A percentile compares a stretch with the other conserved stretches of the same genome.
Conservation (phyloP, 1,284 basidiomycete species). For the Mycosarcoma mackinlayi region DNA sequence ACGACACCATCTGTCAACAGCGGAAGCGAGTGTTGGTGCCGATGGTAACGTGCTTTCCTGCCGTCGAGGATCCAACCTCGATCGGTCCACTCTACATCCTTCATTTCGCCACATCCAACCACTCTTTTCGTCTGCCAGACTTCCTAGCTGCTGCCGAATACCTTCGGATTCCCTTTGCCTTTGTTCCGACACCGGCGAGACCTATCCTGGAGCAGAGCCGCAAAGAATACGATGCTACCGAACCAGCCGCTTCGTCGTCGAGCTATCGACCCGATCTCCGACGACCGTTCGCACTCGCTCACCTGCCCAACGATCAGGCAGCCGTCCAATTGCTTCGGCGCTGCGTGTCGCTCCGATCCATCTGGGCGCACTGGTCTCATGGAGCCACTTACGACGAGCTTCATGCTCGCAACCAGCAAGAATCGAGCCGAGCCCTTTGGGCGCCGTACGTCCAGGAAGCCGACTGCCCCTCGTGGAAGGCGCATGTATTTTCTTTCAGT, state of each 20-base stretch:
- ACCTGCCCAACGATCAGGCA: constrained; percentile 71
- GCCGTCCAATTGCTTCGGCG: constrained; percentile 79
- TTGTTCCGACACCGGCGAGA: constrained; percentile 53
- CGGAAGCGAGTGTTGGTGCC: background rate
- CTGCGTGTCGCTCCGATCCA: constrained; percentile 84
- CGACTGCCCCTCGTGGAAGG: constrained; percentile 56
- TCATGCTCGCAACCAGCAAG: constrained; percentile 51
- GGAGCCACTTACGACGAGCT: constrained; percentile 58
- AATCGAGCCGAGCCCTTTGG: constrained; percentile 20
- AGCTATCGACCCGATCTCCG: constrained; percentile 41
- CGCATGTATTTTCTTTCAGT: constrained; percentile 59
- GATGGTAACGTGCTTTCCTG: constrained; percentile 33
- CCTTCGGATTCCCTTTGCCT: constrained; percentile 53
- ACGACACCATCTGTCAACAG: background rate
- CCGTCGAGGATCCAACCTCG: constrained; percentile 31
- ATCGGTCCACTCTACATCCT: constrained; percentile 61
- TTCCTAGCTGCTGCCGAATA: constrained; percentile 57
- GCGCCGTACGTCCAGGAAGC: constrained; percentile 24
- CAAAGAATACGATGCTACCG: constrained; percentile 20
- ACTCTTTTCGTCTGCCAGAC: constrained; percentile 60
- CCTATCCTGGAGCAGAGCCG: constrained; percentile 32
- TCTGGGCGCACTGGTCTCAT: constrained; percentile 68
- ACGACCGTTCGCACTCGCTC: constrained; percentile 55
- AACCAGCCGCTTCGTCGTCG: constrained; percentile 28
- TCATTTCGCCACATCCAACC: constrained; percentile 58